A percentile compares a stretch with the other conserved stretches of the same genome.
Evolutionary conservation across 2,329 filamentous ascomycete genomes (phyloP).

Genomic region (Aspergillus unguis): DNA sequence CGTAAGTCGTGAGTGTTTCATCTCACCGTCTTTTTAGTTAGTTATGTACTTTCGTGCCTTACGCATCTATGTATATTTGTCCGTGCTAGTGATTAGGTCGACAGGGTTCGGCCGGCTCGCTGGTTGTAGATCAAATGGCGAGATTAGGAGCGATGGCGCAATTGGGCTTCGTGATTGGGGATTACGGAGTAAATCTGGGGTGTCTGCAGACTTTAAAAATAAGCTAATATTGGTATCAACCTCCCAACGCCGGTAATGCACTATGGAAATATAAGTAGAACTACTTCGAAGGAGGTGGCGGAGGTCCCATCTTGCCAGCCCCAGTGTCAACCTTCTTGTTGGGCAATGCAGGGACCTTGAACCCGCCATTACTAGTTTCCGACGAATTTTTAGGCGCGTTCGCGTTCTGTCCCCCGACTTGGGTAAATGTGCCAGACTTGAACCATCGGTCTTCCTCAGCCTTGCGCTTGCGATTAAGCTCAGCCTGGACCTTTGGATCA

Average conservation of each 20-base stretch:
- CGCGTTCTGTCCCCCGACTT: slow-evolving; percentile 56
- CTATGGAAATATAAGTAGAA: slow-evolving; percentile 15
- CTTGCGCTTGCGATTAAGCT: slow-evolving; percentile 84
- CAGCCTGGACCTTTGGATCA: slow-evolving; percentile 84
- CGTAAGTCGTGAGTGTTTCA: background rate
- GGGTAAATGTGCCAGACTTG: slow-evolving; percentile 94
- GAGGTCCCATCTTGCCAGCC: slow-evolving; percentile 52
- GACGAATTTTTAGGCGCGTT: slow-evolving; percentile 23
- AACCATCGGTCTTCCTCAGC: slow-evolving; percentile 96
- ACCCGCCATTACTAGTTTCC: slow-evolving; percentile 57
- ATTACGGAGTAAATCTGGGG: background rate
- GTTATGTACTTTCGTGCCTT: too few species aligned
- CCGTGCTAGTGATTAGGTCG: background rate
- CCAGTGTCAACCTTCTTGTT: slow-evolving; percentile 71
- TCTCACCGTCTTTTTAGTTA: background rate
- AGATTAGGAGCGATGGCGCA: background rate
- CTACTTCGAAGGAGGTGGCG: slow-evolving; percentile 32
- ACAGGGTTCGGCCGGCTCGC: background rate
- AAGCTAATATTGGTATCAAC: background rate
- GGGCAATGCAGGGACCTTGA: slow-evolving; percentile 79
- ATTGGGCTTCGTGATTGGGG: background rate
- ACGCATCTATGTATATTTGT: too few species aligned
- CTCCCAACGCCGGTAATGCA: slow-evolving; percentile 20
- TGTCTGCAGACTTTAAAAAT: too few species aligned
- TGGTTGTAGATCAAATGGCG: background rate